Conservation (phyloP, 805 yeast genomes). For the Metschnikowia hibisci region DNA sequence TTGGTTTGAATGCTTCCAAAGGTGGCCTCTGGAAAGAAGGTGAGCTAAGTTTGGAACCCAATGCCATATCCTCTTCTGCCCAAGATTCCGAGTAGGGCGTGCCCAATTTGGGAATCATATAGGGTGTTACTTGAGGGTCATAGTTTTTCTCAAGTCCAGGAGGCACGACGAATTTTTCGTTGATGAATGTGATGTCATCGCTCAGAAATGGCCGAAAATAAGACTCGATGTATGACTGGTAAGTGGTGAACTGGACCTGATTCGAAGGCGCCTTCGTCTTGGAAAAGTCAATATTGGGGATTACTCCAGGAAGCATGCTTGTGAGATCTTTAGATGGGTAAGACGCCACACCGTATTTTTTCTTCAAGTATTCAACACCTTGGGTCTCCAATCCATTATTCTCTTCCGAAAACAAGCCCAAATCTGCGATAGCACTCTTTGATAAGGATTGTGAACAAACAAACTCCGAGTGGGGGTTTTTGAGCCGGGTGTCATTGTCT, state of each 20-base stretch:
- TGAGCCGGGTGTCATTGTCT: slow-evolving; percentile 55
- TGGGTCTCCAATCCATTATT: slow-evolving; percentile 55
- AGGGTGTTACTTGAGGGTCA: slow-evolving; percentile 69
- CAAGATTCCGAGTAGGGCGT: slow-evolving; percentile 77
- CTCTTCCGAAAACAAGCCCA: slow-evolving; percentile 64
- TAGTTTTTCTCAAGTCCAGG: slow-evolving; percentile 47
- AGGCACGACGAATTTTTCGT: slow-evolving; percentile 57
- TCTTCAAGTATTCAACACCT: slow-evolving; percentile 71
- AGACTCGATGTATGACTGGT: slow-evolving; percentile 79
- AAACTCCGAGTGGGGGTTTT: slow-evolving; percentile 73
- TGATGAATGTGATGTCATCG: slow-evolving; percentile 75
- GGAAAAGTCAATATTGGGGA: slow-evolving; percentile 85
- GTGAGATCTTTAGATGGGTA: slow-evolving; percentile 77
- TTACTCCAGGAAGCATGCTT: slow-evolving; percentile 77
- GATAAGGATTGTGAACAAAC: slow-evolving; percentile 69
- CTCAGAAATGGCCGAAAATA: slow-evolving; percentile 73
- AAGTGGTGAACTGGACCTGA: slow-evolving; percentile 90
- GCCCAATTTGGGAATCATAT: slow-evolving; percentile 80
- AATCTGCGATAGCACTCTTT: slow-evolving; percentile 51
- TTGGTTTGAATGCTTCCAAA: slow-evolving; percentile 47
- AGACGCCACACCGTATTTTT: slow-evolving; percentile 83
- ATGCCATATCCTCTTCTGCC: slow-evolving; percentile 71
- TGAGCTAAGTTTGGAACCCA: slow-evolving; percentile 42
- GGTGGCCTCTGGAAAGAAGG: slow-evolving; percentile 44
- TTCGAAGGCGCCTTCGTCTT: slow-evolving; percentile 66